Base-by-base conservation (phyloP, 192 early-diverging fungal genomes). In the Martensiomyces pterosporus region DNA sequence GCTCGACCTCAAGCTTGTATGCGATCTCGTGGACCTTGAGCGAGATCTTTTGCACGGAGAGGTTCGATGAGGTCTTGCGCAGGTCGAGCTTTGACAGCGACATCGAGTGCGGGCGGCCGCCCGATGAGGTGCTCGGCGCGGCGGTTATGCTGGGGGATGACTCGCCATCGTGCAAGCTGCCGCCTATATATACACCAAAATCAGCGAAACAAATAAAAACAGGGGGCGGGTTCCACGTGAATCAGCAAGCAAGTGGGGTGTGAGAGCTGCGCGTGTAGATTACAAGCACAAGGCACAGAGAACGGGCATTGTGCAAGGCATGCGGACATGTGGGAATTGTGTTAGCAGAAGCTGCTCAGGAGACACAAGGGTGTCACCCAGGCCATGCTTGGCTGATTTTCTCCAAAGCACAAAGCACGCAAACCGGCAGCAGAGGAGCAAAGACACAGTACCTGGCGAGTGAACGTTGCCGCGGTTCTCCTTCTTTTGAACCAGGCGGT, bases 1-100 rank as follows among this genome's bases (percentile, higher is more conserved):
- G 84, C 75, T 99, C 97, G 16, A 98, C 85, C 43, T 93, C 89
- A 13, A 98, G 82, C 71, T 97, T 96, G 57, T 82, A 86, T 26
- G 84, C 83, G 24, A 94, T 79, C 66, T 95, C 91, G 26, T 83
- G 80, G 16, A 97, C 76, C 67, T 92, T 93, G 59, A 86, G 69
- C 27, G 85, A 84, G 32, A 88, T 80, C 68, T 85, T 84, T 36
- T 82, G 79, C n/a, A 64, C 78, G 5, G 82, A 82, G 60, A 85
- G 64, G 12, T 80, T 75, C 13, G 83, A 80, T n/a, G 79, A 77
- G 4, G 82, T 77, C 60, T 84, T 88, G 26, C 84, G 71, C 52
- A 86, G 59, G 53, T 87, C 87, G 68, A 77, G 55, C 47, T 67
- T 64, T 47, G 65, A 66, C 22, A 63, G 46, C 23, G 69, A 78